Evolutionary conservation across 306 rosid species (phyloP).

Genomic region (Hippophae rhamnoides): DNA sequence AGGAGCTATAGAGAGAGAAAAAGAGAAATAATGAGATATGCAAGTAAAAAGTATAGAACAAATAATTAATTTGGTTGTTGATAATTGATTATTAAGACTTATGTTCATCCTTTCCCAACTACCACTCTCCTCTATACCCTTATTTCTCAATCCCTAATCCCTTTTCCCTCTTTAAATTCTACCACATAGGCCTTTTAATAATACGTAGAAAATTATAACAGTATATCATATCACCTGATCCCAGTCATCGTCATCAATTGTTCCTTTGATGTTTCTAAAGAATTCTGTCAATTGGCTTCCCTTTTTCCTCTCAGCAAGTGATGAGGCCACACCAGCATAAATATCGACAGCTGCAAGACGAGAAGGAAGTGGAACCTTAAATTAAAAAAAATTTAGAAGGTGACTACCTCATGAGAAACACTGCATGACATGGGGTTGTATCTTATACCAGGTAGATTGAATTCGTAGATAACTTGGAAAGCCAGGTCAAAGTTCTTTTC

Average conservation of each 20-base stretch:
- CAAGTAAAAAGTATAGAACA: no score
- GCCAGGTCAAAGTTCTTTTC: constrained; percentile 96
- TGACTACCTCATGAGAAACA: constrained; percentile 10
- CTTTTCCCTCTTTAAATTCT: no score
- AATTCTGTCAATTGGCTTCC: constrained; percentile 90
- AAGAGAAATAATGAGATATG: no score
- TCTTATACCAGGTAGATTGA: constrained; percentile 69
- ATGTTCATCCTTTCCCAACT: no score
- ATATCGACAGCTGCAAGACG: constrained; percentile 76
- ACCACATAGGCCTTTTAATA: neutral
- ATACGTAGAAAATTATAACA: constrained; percentile 3
- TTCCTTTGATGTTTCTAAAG: constrained; percentile 83
- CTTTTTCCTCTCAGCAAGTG: constrained; percentile 90
- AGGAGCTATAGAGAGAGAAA: no score
- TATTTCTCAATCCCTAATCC: no score
- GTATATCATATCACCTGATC: constrained; percentile 60
- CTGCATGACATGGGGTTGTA: neutral
- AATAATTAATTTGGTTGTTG: no score
- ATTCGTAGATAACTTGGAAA: constrained; percentile 86
- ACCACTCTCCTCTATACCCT: no score
- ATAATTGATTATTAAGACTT: no score
- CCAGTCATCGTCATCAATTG: constrained; percentile 93
- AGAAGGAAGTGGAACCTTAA: constrained; percentile 16
- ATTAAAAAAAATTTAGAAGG: constrained; percentile 11
- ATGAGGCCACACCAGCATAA: constrained; percentile 92